A percentile compares a stretch with the other conserved stretches of the same genome.
These are phyloP conservation scores for Helotiales sp. DNA, from an alignment of 2,329 filamentous ascomycete genomes.

Conservation along the genomic window DNA sequence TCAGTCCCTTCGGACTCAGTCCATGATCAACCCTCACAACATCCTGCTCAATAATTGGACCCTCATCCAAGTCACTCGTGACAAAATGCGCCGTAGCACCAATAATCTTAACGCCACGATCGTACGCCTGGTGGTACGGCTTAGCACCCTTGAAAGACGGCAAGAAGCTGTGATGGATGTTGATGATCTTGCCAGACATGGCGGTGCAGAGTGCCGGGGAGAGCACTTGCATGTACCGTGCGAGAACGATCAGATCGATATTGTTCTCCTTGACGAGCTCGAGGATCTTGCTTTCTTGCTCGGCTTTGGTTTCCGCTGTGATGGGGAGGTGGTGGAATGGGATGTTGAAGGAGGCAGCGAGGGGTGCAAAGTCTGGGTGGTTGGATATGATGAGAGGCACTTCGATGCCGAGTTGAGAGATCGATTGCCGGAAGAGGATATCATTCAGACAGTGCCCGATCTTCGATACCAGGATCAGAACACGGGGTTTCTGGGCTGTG, in stretches of 20 bases:
- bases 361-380: constrained; percentile 72
- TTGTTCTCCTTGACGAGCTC: constrained; percentile 70
- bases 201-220: constrained; percentile 74
- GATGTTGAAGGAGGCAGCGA: constrained; percentile 76
- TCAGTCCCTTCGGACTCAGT: constrained; percentile 76
- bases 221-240: constrained; percentile 87
- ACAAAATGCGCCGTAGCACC: constrained; percentile 87
- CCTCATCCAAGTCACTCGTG: constrained; percentile 83
- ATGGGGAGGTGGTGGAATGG: constrained; percentile 83
- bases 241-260: constrained; percentile 80
- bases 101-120: constrained; percentile 87
- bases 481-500: constrained; percentile 70
- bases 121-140: constrained; percentile 87
- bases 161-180: constrained; percentile 88
- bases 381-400: constrained; percentile 82
- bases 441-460: constrained; percentile 87
- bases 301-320: constrained; percentile 74
- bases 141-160: constrained; percentile 87
- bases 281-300: constrained; percentile 75
- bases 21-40: constrained; percentile 77
- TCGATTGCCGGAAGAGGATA: constrained; percentile 78
- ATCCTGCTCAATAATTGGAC: constrained; percentile 86
- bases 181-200: constrained; percentile 88
- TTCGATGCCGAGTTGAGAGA: constrained; percentile 73
- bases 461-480: constrained; percentile 89